Conservation (phyloP, 257 asterid species). For the Penstemon davidsonii region DNA sequence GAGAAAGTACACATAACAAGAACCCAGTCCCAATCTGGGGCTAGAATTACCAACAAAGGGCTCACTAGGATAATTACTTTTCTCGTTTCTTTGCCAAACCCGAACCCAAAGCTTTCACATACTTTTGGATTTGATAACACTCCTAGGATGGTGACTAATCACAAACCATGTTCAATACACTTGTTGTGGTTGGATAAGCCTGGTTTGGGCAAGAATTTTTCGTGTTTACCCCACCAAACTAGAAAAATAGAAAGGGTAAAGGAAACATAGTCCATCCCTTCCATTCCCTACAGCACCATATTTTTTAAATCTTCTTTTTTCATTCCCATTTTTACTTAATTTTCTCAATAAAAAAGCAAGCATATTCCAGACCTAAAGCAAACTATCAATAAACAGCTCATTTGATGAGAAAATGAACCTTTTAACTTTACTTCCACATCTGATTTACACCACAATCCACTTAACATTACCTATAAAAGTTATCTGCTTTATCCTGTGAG, state of each 20-base stretch:
- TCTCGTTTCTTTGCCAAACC: neutral
- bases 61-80: conserved; percentile 7
- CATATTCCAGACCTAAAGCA: no score
- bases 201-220: no score
- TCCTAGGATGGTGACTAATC: no score
- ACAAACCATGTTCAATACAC: no score
- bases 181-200: no score
- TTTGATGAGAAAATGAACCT: conserved; percentile 19
- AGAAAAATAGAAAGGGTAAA: conserved; percentile 7
- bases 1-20: neutral
- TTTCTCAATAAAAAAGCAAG: conserved; percentile 24
- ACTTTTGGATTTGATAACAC: no score
- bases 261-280: conserved; percentile 28
- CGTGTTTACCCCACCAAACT: conserved; percentile 6
- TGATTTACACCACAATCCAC: conserved; percentile 33
- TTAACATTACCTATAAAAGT: conserved; percentile 29
- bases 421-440: conserved; percentile 22
- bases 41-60: neutral
- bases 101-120: no score
- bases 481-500: conserved; percentile 25
- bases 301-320: conserved; percentile 1
- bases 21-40: no score
- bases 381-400: conserved; percentile 19
- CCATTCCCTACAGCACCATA: neutral
- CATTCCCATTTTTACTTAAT: conserved; percentile 6